phyloP scores from a whole-genome alignment of 495 filamentous ascomycete species.

The Cercophora samala region DNA sequence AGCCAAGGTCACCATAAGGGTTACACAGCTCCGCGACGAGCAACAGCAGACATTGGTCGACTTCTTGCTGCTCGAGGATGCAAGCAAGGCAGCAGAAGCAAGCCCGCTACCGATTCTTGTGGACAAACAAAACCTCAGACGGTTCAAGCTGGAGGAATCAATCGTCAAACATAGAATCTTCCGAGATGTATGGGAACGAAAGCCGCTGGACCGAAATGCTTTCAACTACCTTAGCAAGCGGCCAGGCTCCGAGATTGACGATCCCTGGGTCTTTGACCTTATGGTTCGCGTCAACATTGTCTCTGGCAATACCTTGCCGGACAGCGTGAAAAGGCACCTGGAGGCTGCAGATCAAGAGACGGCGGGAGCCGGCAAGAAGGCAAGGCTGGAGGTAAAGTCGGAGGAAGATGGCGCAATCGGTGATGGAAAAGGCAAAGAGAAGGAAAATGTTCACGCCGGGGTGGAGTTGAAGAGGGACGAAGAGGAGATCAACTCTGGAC shows the following conservation, averaged over 20 bases:
- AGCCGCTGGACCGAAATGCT: neutral
- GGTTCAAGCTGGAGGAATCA: conserved; percentile 21
- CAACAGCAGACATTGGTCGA: conserved; percentile 26
- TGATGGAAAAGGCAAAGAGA: neutral
- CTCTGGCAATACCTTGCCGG: neutral
- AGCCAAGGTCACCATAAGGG: conserved; percentile 13
- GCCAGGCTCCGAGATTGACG: neutral
- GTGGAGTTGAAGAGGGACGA: too few species aligned
- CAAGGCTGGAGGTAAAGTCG: neutral
- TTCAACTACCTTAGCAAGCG: neutral
- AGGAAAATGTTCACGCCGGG: too few species aligned
- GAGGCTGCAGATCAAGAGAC: neutral
- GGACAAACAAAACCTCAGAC: conserved; percentile 18
- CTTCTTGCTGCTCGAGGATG: conserved; percentile 19
- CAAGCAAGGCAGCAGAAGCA: neutral
- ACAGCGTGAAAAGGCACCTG: neutral
- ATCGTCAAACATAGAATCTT: conserved; percentile 17
- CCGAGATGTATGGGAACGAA: conserved; percentile 29
- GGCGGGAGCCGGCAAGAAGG: neutral
- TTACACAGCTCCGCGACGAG: conserved; percentile 22
- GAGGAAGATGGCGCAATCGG: neutral
- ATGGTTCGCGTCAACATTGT: neutral
- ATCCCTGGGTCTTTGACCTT: neutral
- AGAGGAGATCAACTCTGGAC: too few species aligned
- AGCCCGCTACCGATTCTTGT: conserved; percentile 23